Conservation (phyloP, 2,329 filamentous ascomycete genomes). For the Cadophora luteo-olivacea region DNA sequence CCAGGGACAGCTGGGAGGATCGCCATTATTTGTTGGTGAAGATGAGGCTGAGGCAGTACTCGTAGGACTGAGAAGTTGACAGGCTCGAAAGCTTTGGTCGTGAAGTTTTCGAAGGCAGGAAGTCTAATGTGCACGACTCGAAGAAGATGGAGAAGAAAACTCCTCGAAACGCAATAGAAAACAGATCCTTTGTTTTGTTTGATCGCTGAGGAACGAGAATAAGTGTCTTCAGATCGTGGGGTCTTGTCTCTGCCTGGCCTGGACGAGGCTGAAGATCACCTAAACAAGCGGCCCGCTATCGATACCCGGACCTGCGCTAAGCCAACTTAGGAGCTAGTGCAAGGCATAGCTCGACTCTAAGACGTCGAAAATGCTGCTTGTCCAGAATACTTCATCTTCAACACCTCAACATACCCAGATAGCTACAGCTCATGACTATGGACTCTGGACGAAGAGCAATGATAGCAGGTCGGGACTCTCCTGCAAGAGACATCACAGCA, state of each 20-base stretch:
- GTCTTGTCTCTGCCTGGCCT: constrained; percentile 12
- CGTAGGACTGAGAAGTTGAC: not conserved
- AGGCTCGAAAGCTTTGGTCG: not conserved
- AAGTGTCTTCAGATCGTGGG: not conserved
- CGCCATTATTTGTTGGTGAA: constrained; percentile 32
- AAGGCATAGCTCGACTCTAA: not conserved
- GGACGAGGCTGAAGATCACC: constrained; percentile 10
- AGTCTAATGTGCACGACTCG: too few relatives aligned
- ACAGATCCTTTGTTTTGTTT: too few relatives aligned
- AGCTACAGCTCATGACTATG: constrained; percentile 30
- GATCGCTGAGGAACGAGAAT: not conserved
- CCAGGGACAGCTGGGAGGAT: constrained; percentile 35
- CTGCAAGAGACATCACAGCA: constrained; percentile 57
- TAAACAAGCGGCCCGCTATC: not conserved
- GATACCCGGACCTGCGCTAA: not conserved
- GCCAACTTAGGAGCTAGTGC: not conserved
- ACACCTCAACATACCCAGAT: not conserved
- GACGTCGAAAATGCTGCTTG: not conserved
- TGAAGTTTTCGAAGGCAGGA: too few relatives aligned
- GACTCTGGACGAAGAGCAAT: constrained; percentile 43
- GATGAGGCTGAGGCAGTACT: not conserved
- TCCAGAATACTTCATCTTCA: not conserved
- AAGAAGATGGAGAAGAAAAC: too few relatives aligned
- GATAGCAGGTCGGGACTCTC: constrained; percentile 45
- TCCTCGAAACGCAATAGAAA: too few relatives aligned